Base-by-base conservation (phyloP, 371 early-diverging fungal genomes). In the Mucor lusitanicus region DNA sequence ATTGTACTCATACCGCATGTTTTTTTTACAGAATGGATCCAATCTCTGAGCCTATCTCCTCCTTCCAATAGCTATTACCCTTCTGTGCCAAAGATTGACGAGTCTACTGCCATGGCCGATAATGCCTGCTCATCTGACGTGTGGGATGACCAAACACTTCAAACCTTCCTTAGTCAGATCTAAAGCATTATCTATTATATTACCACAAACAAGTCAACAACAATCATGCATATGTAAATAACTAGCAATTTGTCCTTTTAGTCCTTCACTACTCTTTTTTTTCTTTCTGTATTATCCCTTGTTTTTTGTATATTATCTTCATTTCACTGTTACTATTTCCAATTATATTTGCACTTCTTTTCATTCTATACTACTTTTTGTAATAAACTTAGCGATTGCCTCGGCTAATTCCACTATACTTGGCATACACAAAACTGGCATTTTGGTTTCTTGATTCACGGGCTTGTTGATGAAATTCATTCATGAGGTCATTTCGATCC, bases 111-210 rank as follows among this genome's bases (percentile, higher is more conserved):
- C n/a, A 30, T 55, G 56, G 4, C 9, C 15, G 15, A 53, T 53
- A 35, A 40, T 25, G 39, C 32, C 17, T 56, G 15, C n/a, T 60
- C 6, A 21, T n/a, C 54, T 37, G 66, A 65, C 12, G 15, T 65
- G 23, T 70, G 70, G 70, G 70, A 70, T 40, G 58, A 70, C 40
- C 70, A 65, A 48, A 57, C 58, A 25, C 59, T 70, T 32, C 50
- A 70, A 57, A 50, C 46, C 11, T 65, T 70, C 39, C 57, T 68
- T 33, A 59, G 40, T 30, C 59, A 63, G 59, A 68, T 68, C 32
- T 65, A 65, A 65, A 30, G 21, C 30, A 17, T 30, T n/a, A 30
- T 55, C 30, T 6, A 30, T 13, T 55, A 30, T 32, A 30, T 25
- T 53, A 30, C 32, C 25, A 50, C 50, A 6, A 19, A n/a, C n/a